These are phyloP conservation scores for Apiotrichum akiyoshidainum DNA, from an alignment of 1,284 basidiomycete genomes.

Conservation along the genomic window DNA sequence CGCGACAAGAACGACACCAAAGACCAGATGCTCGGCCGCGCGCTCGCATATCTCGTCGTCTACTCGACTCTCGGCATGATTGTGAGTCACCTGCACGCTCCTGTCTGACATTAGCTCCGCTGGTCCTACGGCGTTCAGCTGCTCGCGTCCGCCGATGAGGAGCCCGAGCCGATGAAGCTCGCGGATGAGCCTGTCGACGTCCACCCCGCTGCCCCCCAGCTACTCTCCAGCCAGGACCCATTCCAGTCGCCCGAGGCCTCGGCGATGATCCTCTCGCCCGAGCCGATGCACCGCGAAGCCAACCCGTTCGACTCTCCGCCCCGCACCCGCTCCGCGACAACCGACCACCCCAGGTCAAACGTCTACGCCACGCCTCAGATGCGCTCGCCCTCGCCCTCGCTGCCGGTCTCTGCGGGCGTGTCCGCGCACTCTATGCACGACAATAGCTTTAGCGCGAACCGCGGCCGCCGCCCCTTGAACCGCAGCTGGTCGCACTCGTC, in stretches of 20 bases:
- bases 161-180: neutral
- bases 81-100: slow-evolving; percentile 53
- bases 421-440: neutral
- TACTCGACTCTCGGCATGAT: slow-evolving; percentile 94
- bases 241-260: neutral
- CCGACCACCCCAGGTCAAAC: slow-evolving; percentile 4
- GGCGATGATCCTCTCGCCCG: neutral
- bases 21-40: slow-evolving; percentile 84
- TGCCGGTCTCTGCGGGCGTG: slow-evolving; percentile 37
- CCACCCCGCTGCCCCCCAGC: neutral
- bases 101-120: slow-evolving; percentile 59
- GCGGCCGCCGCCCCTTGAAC: slow-evolving; percentile 27
- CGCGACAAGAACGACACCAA: slow-evolving; percentile 78
- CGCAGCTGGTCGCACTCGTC: slow-evolving; percentile 13
- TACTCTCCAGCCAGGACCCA: neutral
- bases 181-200: neutral
- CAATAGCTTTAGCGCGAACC: neutral
- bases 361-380: slow-evolving; percentile 12
- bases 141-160: slow-evolving; percentile 67
- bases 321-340: neutral
- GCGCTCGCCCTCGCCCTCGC: slow-evolving; percentile 26
- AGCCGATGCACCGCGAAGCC: neutral
- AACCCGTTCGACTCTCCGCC: slow-evolving; percentile 13
- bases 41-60: slow-evolving; percentile 85
- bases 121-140: slow-evolving; percentile 84